A percentile compares a stretch with the other conserved stretches of the same genome.
Conservation (phyloP, 495 filamentous ascomycete genomes). For the Pseudomonodictys pantanalensis region DNA sequence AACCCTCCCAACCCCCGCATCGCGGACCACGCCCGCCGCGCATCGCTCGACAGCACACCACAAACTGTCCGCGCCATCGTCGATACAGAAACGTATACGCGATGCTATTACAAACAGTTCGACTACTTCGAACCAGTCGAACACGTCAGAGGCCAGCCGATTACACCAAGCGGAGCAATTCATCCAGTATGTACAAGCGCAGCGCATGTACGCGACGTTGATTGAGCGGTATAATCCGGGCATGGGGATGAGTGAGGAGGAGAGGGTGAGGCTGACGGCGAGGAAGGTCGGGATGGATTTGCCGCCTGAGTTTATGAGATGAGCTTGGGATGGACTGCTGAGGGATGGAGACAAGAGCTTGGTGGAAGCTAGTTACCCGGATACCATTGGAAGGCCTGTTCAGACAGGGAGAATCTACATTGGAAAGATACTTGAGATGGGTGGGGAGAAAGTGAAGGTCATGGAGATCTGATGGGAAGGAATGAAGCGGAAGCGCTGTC, state of each 20-base stretch:
- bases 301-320: constrained; percentile 46
- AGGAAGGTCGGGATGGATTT: constrained; percentile 85
- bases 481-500: neutral
- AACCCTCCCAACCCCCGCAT: constrained; percentile 40
- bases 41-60: constrained; percentile 30
- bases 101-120: constrained; percentile 47
- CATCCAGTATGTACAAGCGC: constrained; percentile 73
- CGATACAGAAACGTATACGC: constrained; percentile 48
- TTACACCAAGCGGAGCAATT: constrained; percentile 65
- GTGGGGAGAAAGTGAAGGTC: neutral
- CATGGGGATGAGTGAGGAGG: constrained; percentile 78
- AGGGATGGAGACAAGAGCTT: neutral
- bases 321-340: constrained; percentile 21
- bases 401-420: no score
- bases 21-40: neutral
- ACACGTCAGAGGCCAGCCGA: constrained; percentile 13
- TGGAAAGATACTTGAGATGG: no score
- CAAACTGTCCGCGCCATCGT: constrained; percentile 48
- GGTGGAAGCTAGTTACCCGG: neutral
- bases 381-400: no score
- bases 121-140: neutral
- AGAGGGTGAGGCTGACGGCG: constrained; percentile 77
- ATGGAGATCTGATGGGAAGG: neutral
- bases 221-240: constrained; percentile 92
- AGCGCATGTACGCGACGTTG: constrained; percentile 73